Conservation (phyloP, 164 flowering plant genomes). For the Euptelea pleiosperma region DNA sequence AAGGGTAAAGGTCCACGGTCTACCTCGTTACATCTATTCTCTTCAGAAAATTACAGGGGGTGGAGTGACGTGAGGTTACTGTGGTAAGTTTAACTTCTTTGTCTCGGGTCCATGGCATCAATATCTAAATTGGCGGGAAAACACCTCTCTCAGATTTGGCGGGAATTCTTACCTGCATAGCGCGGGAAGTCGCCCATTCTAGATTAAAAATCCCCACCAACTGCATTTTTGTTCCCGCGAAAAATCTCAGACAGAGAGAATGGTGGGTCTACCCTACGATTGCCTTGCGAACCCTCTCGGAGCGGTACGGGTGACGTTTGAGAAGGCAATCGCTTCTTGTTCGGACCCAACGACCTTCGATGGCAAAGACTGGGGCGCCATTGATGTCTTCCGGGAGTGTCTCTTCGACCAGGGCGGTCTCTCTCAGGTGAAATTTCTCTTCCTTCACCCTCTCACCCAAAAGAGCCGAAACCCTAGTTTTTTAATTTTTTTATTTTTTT, state of each 20-base stretch:
- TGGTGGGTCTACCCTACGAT: conserved; percentile 87
- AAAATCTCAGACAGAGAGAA: no score
- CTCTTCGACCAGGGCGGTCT: conserved; percentile 50
- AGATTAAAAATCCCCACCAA: not conserved
- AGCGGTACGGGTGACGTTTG: conserved; percentile 78
- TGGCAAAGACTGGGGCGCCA: conserved; percentile 80
- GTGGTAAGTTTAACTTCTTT: not conserved
- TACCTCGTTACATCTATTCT: no score
- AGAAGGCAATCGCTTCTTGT: conserved; percentile 55
- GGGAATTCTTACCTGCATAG: conserved; percentile 23
- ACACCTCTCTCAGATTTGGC: conserved; percentile 17
- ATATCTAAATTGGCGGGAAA: not conserved
- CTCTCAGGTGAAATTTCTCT: conserved; percentile 46
- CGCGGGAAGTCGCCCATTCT: conserved; percentile 1
- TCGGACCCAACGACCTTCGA: conserved; percentile 42
- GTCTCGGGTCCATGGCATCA: not conserved
- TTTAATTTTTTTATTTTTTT: not conserved
- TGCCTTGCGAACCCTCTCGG: conserved; percentile 86
- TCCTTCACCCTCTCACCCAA: not conserved
- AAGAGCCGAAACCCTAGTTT: conserved; percentile 15
- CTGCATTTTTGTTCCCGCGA: conserved; percentile 5
- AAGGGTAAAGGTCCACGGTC: no score
- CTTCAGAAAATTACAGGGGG: no score
- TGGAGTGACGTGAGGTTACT: no score
- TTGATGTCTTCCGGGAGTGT: conserved; percentile 60